Evolutionary conservation across 2,329 filamentous ascomycete genomes (phyloP).

Genomic region (Coniochaeta pulveracea): DNA sequence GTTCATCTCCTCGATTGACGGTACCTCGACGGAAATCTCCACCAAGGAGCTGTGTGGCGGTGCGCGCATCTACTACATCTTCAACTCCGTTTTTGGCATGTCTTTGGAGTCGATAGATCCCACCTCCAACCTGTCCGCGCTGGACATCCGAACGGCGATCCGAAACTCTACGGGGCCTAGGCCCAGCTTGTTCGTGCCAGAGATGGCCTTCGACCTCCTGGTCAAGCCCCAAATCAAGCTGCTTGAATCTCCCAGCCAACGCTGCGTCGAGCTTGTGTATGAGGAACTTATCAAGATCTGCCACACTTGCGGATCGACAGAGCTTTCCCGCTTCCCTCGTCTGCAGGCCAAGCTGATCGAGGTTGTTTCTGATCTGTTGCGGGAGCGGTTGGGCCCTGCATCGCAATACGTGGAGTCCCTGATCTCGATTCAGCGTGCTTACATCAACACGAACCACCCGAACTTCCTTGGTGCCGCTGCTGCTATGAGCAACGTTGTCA

Average conservation of each 20-base stretch:
- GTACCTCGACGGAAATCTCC: constrained; percentile 96
- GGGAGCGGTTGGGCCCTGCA: constrained; percentile 81
- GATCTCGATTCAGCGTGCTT: constrained; percentile 93
- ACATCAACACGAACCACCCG: constrained; percentile 98
- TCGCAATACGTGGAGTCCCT: constrained; percentile 91
- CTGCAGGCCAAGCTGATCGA: constrained; percentile 96
- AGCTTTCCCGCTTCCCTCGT: constrained; percentile 82
- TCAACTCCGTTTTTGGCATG: constrained; percentile 97
- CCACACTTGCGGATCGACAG: constrained; percentile 93
- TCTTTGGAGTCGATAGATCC: constrained; percentile 93
- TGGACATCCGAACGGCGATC: constrained; percentile 94
- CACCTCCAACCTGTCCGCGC: constrained; percentile 84
- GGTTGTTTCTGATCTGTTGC: constrained; percentile 88
- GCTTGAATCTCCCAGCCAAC: constrained; percentile 85
- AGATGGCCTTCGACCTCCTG: constrained; percentile 92
- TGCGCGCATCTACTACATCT: constrained; percentile 95
- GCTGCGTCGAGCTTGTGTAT: constrained; percentile 95
- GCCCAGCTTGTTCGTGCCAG: constrained; percentile 91
- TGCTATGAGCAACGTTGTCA: constrained; percentile 95
- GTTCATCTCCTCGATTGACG: constrained; percentile 97
- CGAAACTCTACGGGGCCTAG: constrained; percentile 94
- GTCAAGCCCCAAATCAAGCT: constrained; percentile 99
- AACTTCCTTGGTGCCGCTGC: constrained; percentile 96
- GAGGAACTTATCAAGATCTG: constrained; percentile 99
- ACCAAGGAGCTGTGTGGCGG: constrained; percentile 95